Evolutionary conservation across 192 early-diverging fungal species (phyloP).

Genomic region (Haplosporangium gracile): DNA sequence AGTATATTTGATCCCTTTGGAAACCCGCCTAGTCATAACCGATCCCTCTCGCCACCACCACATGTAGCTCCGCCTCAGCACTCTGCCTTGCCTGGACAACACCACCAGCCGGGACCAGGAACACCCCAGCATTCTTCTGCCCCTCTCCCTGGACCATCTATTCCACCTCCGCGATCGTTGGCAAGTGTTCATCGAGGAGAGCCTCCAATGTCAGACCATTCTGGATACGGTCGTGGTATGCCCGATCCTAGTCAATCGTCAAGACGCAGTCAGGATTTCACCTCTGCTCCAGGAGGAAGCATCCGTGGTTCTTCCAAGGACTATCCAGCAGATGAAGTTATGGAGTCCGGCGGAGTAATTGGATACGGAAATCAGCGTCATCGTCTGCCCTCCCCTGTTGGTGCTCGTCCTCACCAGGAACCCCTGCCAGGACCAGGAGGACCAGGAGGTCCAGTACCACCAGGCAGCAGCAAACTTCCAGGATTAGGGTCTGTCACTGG

Average conservation of each 20-base stretch:
- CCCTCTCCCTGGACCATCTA: neutral
- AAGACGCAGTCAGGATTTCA: slow-evolving; percentile 16
- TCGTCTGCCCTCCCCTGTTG: slow-evolving; percentile 35
- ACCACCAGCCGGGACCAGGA: neutral
- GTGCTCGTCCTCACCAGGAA: slow-evolving; percentile 29
- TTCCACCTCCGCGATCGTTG: neutral
- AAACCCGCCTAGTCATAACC: neutral
- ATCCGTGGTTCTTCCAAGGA: slow-evolving; percentile 13
- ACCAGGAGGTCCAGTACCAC: neutral
- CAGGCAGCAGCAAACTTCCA: slow-evolving; percentile 22
- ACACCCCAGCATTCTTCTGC: neutral
- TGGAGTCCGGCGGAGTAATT: slow-evolving; percentile 47
- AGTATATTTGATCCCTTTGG: slow-evolving; percentile 38
- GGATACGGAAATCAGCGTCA: slow-evolving; percentile 32
- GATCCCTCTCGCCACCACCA: neutral
- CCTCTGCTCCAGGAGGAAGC: neutral
- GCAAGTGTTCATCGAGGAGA: neutral
- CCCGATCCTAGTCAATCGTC: neutral
- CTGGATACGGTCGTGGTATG: slow-evolving; percentile 6
- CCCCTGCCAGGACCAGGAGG: slow-evolving; percentile 14
- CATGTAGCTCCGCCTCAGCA: neutral
- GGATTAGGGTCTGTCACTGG: slow-evolving; percentile 29
- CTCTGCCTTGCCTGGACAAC: neutral
- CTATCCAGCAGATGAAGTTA: slow-evolving; percentile 42
- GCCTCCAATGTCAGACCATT: neutral